Base-by-base conservation (phyloP, 371 early-diverging fungal genomes). In the Mortierella sp. region DNA sequence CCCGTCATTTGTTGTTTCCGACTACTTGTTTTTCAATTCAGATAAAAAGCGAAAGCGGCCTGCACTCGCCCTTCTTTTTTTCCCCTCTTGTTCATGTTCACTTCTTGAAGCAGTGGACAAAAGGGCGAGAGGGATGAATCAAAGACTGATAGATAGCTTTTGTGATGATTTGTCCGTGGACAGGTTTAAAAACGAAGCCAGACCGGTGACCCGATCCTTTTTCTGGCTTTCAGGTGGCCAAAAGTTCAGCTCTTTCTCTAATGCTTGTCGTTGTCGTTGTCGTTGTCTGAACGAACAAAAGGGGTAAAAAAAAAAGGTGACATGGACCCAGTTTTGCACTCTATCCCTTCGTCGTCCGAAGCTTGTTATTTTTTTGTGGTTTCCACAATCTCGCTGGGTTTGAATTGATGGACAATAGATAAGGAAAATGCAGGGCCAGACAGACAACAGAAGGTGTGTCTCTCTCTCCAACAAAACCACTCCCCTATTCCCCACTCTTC, bases 351-450 rank as follows among this genome's bases (percentile, higher is more conserved):
- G 51, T 10, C 38, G 32, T 35, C 72, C 54, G 54, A 51, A 21
- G 51, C 21, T 56, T 38, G 41, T 38, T 65, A 41, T 2, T 68
- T 38, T 38, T 21, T 38, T 68, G 24, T 21, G 41, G 35, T 41
- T 41, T 68, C 41, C 68, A 68, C 68, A 24, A 68, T 68, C 68
- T 68, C 11, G 24, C 68, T 68, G 68, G 68, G 68, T 68, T 68
- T 68, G 43, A 68, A 68, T 10, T 3, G 41, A 68, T 41, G 38
- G 21, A 51, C 4, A 10, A 72, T 51, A 29, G 51, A 29, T 51
- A 38, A 51, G 38, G 49, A 21, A 72, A 51, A 63, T 41, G 68
- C 68, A 68, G 68, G 68, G 68, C 68, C 68, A 68, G 43, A 35
- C 18, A 65, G 2, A 35, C 16, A 12, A 35, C 16, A 12, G 12